Percentiles rank a stretch among this genome's conserved stretches.
Conservation (phyloP, 2,329 filamentous ascomycete species). For the Pseudopithomyces chartarum region DNA sequence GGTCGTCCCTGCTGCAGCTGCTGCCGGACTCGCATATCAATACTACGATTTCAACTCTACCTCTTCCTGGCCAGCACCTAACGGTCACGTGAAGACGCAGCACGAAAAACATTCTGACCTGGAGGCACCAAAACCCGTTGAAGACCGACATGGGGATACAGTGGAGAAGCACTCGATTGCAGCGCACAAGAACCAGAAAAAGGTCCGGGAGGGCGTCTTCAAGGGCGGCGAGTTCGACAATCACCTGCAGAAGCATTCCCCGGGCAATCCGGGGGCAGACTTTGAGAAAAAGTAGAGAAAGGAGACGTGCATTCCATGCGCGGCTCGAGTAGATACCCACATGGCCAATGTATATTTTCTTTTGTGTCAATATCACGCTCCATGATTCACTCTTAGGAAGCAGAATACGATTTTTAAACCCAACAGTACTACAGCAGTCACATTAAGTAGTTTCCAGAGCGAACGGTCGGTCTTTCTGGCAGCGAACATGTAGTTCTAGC, state of each 20-base stretch:
- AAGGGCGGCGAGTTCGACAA: constrained; percentile 32
- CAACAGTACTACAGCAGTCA: too few relatives aligned
- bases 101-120: constrained; percentile 9
- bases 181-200: constrained; percentile 30
- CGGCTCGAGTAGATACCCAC: background rate
- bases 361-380: background rate
- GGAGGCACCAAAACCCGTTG: constrained; percentile 29
- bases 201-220: constrained; percentile 29
- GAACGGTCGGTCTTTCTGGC: too few relatives aligned
- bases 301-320: background rate
- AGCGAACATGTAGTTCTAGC: too few relatives aligned
- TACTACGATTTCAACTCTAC: constrained; percentile 6
- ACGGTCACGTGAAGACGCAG: background rate
- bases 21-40: constrained; percentile 23
- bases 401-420: too few relatives aligned
- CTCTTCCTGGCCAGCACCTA: background rate
- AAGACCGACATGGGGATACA: constrained; percentile 30
- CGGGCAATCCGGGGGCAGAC: constrained; percentile 22
- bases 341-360: background rate
- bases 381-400: too few relatives aligned
- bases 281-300: constrained; percentile 25
- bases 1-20: constrained; percentile 12
- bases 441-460: too few relatives aligned
- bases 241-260: constrained; percentile 22
- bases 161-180: constrained; percentile 31